Percentiles rank a stretch among this genome's conserved stretches.
These are phyloP conservation scores for Stereocaulon alpinum DNA, from an alignment of 495 filamentous ascomycete species.

Conservation along the genomic window DNA sequence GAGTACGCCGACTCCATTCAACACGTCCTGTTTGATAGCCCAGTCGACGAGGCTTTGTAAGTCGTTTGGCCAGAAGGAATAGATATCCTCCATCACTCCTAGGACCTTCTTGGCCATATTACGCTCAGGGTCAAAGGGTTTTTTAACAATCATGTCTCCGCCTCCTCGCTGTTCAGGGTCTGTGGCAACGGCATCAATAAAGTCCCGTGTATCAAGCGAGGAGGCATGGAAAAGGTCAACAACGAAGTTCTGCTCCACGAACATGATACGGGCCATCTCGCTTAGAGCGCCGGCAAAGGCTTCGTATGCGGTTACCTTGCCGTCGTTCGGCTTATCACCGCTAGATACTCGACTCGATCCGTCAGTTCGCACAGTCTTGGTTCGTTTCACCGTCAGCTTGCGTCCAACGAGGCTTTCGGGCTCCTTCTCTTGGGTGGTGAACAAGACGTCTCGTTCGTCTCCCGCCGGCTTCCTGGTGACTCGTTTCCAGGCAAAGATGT, in stretches of 20 bases:
- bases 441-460: conserved; percentile 81
- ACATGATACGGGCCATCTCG: conserved; percentile 67
- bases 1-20: conserved; percentile 86
- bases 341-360: conserved; percentile 41
- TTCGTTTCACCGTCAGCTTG: conserved; percentile 86
- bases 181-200: conserved; percentile 62
- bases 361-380: conserved; percentile 70
- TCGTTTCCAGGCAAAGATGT: conserved; percentile 71
- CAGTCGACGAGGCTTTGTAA: conserved; percentile 77
- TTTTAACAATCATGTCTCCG: conserved; percentile 58
- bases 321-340: conserved; percentile 53
- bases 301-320: conserved; percentile 64
- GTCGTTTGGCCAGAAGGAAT: conserved; percentile 67
- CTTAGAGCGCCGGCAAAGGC: conserved; percentile 71
- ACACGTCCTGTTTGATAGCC: conserved; percentile 65
- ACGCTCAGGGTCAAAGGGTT: conserved; percentile 74
- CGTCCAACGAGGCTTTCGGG: conserved; percentile 64
- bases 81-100: conserved; percentile 78
- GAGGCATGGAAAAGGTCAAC: conserved; percentile 87
- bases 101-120: conserved; percentile 67
- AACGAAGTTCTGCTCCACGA: conserved; percentile 89
- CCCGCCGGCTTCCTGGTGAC: conserved; percentile 64
- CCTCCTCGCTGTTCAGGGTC: conserved; percentile 57
- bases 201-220: conserved; percentile 66
- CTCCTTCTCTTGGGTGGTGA: conserved; percentile 79